Conservation (phyloP, 305 asterid genomes). For the Fraxinus sp. region DNA sequence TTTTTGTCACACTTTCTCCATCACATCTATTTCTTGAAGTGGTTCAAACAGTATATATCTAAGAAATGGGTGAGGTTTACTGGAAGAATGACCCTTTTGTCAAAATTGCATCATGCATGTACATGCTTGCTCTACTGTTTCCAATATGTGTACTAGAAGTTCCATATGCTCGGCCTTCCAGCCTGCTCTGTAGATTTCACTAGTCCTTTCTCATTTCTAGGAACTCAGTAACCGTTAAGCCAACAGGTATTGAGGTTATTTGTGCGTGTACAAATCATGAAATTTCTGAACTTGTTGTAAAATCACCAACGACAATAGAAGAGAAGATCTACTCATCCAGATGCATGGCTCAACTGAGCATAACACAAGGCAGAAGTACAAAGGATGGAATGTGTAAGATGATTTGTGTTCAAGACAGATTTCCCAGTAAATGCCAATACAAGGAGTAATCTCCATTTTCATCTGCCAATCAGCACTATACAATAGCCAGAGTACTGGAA, state of each 20-base stretch:
- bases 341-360: not conserved
- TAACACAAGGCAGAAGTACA: not conserved
- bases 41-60: not conserved
- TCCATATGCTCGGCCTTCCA: not conserved
- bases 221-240: not conserved
- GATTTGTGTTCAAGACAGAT: not conserved
- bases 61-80: not conserved
- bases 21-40: not conserved
- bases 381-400: not conserved
- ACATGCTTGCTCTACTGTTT: not conserved
- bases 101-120: not conserved
- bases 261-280: not conserved
- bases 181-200: not conserved
- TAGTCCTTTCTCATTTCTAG: not conserved
- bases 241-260: not conserved
- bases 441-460: not conserved
- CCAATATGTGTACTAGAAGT: not conserved
- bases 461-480: not conserved
- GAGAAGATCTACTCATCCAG: not conserved
- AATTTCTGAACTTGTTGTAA: not conserved
- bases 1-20: not conserved
- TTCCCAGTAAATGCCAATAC: not conserved
- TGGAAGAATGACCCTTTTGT: not conserved
- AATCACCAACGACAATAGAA: not conserved
- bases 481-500: not conserved